Percentiles rank a stretch among this genome's conserved stretches.
phyloP scores from a whole-genome alignment of 2,329 filamentous ascomycete species.

The Ophiocordyceps camponoti-floridani region DNA sequence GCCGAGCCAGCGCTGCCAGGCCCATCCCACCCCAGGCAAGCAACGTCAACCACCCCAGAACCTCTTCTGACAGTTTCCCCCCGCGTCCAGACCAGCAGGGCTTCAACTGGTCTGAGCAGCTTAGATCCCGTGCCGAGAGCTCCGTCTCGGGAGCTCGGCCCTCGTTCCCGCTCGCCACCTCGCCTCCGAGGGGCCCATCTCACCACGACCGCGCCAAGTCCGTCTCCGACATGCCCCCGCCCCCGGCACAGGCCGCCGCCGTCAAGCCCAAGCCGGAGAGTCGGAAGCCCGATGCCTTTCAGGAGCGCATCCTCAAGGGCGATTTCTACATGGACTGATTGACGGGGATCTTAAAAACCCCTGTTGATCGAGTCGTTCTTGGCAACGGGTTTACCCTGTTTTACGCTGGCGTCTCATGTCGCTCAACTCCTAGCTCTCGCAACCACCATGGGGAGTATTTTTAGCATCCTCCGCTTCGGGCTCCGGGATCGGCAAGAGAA shows the following conservation, averaged over 20 bases:
- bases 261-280: slow-evolving; percentile 28
- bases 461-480: background rate
- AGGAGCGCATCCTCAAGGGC: slow-evolving; percentile 91
- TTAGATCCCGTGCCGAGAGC: slow-evolving; percentile 81
- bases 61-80: slow-evolving; percentile 45
- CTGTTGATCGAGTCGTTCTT: too few relatives aligned
- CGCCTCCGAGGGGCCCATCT: slow-evolving; percentile 15
- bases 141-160: slow-evolving; percentile 40
- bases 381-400: background rate
- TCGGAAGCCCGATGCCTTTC: slow-evolving; percentile 78
- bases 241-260: slow-evolving; percentile 30
- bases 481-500: background rate
- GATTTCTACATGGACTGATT: slow-evolving; percentile 91
- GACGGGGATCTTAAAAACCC: too few relatives aligned
- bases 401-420: background rate
- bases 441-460: background rate
- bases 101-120: slow-evolving; percentile 94
- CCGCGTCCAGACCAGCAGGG: slow-evolving; percentile 59
- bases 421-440: background rate
- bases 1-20: slow-evolving; percentile 17
- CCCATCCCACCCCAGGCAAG: slow-evolving; percentile 32
- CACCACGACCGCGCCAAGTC: slow-evolving; percentile 53
- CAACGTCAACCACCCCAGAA: slow-evolving; percentile 35
- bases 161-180: slow-evolving; percentile 38
- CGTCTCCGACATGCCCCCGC: slow-evolving; percentile 43